Percentiles rank a stretch among this genome's conserved stretches.
These are phyloP conservation scores for Annulohypoxylon bovei DNA, from an alignment of 495 filamentous ascomycete species.

Conservation along the genomic window DNA sequence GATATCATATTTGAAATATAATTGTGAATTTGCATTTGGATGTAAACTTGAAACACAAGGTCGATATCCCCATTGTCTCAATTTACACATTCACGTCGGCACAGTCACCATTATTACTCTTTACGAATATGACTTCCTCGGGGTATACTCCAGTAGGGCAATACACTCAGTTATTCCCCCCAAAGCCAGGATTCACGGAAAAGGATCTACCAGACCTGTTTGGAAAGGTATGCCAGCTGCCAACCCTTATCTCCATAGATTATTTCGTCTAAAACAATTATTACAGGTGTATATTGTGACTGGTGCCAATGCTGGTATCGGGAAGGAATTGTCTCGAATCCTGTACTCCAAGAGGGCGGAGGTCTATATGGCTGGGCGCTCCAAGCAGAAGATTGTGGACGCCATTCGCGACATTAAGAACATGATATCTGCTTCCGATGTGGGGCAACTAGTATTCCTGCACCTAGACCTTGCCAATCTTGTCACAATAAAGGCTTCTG, in stretches of 20 bases:
- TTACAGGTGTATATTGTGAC: conserved; percentile 61
- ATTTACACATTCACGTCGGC: too few relatives aligned
- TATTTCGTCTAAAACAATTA: too few relatives aligned
- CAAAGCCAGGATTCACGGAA: neutral
- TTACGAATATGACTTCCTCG: too few relatives aligned
- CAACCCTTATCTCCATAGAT: too few relatives aligned
- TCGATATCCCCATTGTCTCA: too few relatives aligned
- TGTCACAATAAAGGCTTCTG: conserved; percentile 25
- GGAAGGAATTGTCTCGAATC: conserved; percentile 55
- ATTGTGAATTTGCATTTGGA: too few relatives aligned
- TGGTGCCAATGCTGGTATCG: conserved; percentile 57
- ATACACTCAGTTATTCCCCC: too few relatives aligned
- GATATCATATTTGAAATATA: too few relatives aligned
- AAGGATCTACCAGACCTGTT: neutral
- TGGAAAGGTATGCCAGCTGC: conserved; percentile 43
- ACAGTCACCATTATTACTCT: too few relatives aligned
- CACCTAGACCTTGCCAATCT: conserved; percentile 41
- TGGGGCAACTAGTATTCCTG: conserved; percentile 37
- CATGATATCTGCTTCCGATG: conserved; percentile 6
- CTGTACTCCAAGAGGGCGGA: conserved; percentile 56
- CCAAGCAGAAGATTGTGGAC: conserved; percentile 35
- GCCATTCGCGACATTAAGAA: conserved; percentile 36
- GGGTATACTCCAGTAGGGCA: too few relatives aligned
- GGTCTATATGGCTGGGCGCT: conserved; percentile 62
- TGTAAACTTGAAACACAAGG: too few relatives aligned